Evolutionary conservation across 2,329 filamentous ascomycete genomes (phyloP), one percentile per base, ranked within the genome.

Genomic region (Amauroascus niger): DNA sequence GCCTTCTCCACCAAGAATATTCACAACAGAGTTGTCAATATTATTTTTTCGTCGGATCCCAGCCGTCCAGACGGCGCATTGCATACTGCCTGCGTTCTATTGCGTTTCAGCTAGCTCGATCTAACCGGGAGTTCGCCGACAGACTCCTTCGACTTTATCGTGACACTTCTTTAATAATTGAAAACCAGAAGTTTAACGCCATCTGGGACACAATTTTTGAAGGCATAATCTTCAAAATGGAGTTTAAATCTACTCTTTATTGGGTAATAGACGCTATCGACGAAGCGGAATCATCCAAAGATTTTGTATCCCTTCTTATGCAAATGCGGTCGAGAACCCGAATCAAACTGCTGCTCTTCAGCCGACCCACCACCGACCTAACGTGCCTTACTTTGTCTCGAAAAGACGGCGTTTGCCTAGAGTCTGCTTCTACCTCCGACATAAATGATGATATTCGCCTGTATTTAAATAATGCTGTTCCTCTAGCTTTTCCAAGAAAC

Each of bases 221-320:
- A 16, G 49, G 46, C 11, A 16, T 43, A 2, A 44, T 60, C 1
- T 60, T 61, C 32, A 50, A 32, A 16, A 39, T 51, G 6, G 50
- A 53, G 2, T 47, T 58, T 16, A 44, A 30, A 1, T 11, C 33
- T 6, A 51, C 52, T 4, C 33, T 61, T 32, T 55, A 57, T 24
- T 62, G 60, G 60, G 54, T 61, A 2, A 44, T 62, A n/a, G 59
- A 62, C 54, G 60, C 47, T 8, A 18, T 62, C 6, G 60, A 62
- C 35, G 60, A 61, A 37, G 54, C 55, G 22, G 54, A 60, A 52
- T 26, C 22, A 20, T 24, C 39, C 16, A 47, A 50, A 7, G 54
- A 47, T 2, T 47, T 43, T 11, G 39, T 40, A 13, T 37, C 53
- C 1, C 7, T 49, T n/a, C 33, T 49, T 22, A 26, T 40, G 33